phyloP scores from a whole-genome alignment of 2,329 filamentous ascomycete species.

The Zalaria sp. region DNA sequence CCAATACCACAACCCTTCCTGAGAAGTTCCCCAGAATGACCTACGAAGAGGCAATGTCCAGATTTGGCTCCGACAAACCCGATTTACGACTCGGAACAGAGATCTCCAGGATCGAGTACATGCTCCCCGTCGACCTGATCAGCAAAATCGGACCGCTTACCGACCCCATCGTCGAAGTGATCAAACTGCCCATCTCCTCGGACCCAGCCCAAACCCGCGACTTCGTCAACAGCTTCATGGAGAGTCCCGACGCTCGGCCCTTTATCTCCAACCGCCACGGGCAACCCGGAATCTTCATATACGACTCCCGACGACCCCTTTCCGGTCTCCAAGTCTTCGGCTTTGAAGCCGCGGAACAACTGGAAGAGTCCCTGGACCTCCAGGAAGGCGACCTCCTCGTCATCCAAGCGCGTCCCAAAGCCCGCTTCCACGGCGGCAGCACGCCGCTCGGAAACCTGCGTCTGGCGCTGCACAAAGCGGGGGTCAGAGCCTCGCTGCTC shows the following conservation, averaged over 20 bases:
- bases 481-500: constrained; percentile 49
- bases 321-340: constrained; percentile 66
- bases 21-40: constrained; percentile 44
- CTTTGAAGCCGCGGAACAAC: constrained; percentile 49
- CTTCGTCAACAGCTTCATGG: constrained; percentile 59
- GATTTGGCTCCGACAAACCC: constrained; percentile 83
- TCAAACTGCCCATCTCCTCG: constrained; percentile 48
- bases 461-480: constrained; percentile 52
- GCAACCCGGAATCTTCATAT: constrained; percentile 66
- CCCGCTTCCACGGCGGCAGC: constrained; percentile 56
- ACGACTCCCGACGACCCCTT: constrained; percentile 59
- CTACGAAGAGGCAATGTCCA: constrained; percentile 65
- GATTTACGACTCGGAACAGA: constrained; percentile 65
- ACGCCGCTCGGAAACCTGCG: constrained; percentile 60
- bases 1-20: constrained; percentile 27
- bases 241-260: constrained; percentile 41
- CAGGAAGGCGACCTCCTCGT: constrained; percentile 67
- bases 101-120: constrained; percentile 48
- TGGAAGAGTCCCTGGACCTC: constrained; percentile 38
- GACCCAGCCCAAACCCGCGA: constrained; percentile 39
- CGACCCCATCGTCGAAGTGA: constrained; percentile 59
- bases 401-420: constrained; percentile 60
- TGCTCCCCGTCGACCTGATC: constrained; percentile 50
- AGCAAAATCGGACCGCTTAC: constrained; percentile 59
- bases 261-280: constrained; percentile 59